A percentile compares a stretch with the other conserved stretches of the same genome.
phyloP scores from a whole-genome alignment of 1,139 yeast genomes.

The Pichia sp. region DNA sequence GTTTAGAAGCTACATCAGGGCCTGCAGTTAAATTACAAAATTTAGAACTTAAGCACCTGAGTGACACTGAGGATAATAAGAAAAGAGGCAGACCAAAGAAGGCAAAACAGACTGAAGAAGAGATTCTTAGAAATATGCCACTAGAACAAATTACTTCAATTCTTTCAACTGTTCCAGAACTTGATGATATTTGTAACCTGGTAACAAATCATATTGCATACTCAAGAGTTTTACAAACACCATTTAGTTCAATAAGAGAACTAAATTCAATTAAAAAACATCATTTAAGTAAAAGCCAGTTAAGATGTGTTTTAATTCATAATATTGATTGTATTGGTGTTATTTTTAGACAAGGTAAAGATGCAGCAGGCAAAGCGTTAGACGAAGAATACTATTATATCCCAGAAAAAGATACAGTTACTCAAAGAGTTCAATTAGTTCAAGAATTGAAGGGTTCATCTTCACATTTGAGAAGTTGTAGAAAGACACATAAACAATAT shows the following conservation, averaged over 20 bases:
- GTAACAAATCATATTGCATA: slow-evolving; percentile 83
- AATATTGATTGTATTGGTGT: slow-evolving; percentile 63
- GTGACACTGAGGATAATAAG: slow-evolving; percentile 4
- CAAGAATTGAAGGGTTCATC: slow-evolving; percentile 74
- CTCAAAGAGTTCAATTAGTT: slow-evolving; percentile 61
- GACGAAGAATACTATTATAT: slow-evolving; percentile 92
- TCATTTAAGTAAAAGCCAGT: slow-evolving; percentile 30
- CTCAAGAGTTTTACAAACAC: slow-evolving; percentile 81
- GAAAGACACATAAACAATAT: slow-evolving; percentile 90
- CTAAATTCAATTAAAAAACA: slow-evolving; percentile 52
- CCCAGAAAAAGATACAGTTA: slow-evolving; percentile 72
- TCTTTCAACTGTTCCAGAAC: slow-evolving; percentile 31
- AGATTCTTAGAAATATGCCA: slow-evolving; percentile 15
- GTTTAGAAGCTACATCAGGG: too few relatives aligned
- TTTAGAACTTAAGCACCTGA: background rate
- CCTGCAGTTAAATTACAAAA: background rate
- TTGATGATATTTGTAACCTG: slow-evolving; percentile 53
- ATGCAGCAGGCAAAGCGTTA: slow-evolving; percentile 90
- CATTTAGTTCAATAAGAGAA: slow-evolving; percentile 46
- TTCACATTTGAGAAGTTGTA: slow-evolving; percentile 62
- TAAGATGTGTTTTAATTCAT: slow-evolving; percentile 39
- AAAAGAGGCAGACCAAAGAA: slow-evolving; percentile 15
- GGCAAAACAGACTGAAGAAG: slow-evolving; percentile 14
- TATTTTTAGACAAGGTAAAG: slow-evolving; percentile 82
- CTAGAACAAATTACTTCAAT: slow-evolving; percentile 17